Evolutionary conservation across 352 stramenopile genomes (phyloP).

Genomic region (Phytophthora foliorum): DNA sequence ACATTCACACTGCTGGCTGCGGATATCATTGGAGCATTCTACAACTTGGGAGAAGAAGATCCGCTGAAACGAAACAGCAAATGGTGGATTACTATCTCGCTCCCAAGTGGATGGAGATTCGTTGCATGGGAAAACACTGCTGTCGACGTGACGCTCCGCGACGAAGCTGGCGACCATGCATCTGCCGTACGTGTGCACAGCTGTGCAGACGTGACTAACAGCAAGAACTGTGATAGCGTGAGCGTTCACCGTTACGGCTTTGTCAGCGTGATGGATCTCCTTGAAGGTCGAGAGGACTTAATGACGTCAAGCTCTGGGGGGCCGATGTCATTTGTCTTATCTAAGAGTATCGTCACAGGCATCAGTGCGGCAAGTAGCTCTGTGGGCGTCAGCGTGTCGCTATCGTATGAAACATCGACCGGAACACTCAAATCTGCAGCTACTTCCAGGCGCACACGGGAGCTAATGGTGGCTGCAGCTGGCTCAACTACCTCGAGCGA

Average conservation of each 20-base stretch:
- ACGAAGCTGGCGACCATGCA: constrained; percentile 30
- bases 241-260: constrained; percentile 63
- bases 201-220: constrained; percentile 60
- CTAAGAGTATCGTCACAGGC: constrained; percentile 73
- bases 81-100: constrained; percentile 80
- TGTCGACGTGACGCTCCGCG: constrained; percentile 55
- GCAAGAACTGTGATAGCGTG: constrained; percentile 52
- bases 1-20: constrained; percentile 78
- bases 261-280: constrained; percentile 69
- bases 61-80: constrained; percentile 55
- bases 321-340: constrained; percentile 66
- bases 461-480: constrained; percentile 53
- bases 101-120: constrained; percentile 75
- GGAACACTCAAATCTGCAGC: constrained; percentile 45
- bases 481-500: constrained; percentile 31
- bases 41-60: constrained; percentile 71
- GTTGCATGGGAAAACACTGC: constrained; percentile 71
- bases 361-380: constrained; percentile 34
- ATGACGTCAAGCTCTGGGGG: constrained; percentile 56
- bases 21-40: constrained; percentile 76
- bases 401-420: constrained; percentile 65
- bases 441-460: constrained; percentile 48
- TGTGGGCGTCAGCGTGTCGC: constrained; percentile 57
- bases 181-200: constrained; percentile 47
- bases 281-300: constrained; percentile 59